phyloP scores from a whole-genome alignment of 2,329 filamentous ascomycete species.

The Conoideocrella luteorostrata region DNA sequence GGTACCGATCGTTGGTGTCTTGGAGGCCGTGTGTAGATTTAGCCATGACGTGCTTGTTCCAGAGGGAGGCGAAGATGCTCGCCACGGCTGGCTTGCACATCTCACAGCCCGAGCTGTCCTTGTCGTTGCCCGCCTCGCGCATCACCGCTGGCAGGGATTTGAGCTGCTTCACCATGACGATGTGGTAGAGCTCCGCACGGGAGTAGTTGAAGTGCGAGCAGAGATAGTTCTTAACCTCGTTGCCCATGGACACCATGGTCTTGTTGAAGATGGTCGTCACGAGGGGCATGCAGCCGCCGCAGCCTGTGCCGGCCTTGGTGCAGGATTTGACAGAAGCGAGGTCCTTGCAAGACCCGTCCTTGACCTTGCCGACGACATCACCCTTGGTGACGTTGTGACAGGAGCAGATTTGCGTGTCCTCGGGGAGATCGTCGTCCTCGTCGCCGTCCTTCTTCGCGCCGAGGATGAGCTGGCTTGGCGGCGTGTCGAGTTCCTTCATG shows the following conservation, averaged over 20 bases:
- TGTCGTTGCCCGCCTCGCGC: conserved; percentile 66
- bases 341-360: conserved; percentile 73
- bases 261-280: conserved; percentile 87
- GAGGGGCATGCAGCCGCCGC: conserved; percentile 83
- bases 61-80: conserved; percentile 74
- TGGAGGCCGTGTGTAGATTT: conserved; percentile 66
- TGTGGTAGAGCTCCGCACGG: conserved; percentile 83
- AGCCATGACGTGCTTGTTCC: conserved; percentile 78
- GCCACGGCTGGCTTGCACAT: conserved; percentile 77
- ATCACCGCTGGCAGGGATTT: conserved; percentile 70
- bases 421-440: conserved; percentile 65
- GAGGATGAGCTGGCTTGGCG: conserved; percentile 77
- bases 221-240: conserved; percentile 80
- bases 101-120: conserved; percentile 73
- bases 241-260: conserved; percentile 77
- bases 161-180: conserved; percentile 74
- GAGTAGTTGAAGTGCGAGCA: conserved; percentile 81
- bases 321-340: conserved; percentile 79
- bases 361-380: conserved; percentile 65
- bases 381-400: conserved; percentile 91
- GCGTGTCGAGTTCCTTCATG: conserved; percentile 70
- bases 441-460: conserved; percentile 67
- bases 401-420: conserved; percentile 85
- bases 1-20: conserved; percentile 83
- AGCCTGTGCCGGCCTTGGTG: conserved; percentile 87